phyloP scores from a whole-genome alignment of 192 early-diverging fungal species.

The Podila verticillata region DNA sequence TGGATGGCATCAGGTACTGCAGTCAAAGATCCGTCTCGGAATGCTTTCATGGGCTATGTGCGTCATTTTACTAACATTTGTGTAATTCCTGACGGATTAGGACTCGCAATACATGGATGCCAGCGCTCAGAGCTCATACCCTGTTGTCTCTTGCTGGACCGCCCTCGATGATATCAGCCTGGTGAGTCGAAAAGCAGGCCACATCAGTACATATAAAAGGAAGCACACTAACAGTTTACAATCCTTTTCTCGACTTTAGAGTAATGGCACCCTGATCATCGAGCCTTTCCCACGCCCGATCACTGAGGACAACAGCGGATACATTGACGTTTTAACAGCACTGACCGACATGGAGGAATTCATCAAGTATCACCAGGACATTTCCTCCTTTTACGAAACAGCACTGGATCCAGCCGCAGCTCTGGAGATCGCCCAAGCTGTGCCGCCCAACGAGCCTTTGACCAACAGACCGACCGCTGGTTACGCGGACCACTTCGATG shows the following conservation, averaged over 20 bases:
- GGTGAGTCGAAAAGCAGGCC: background rate
- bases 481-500: background rate
- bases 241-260: background rate
- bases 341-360: background rate
- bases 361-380: constrained; percentile 11
- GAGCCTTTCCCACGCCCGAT: constrained; percentile 30
- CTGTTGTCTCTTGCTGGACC: constrained; percentile 39
- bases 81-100: background rate
- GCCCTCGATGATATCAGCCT: constrained; percentile 41
- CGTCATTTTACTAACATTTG: too few species aligned
- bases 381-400: constrained; percentile 13
- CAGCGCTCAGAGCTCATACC: constrained; percentile 7
- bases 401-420: background rate
- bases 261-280: constrained; percentile 33
- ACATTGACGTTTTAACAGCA: background rate
- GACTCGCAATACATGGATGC: constrained; percentile 44
- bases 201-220: too few species aligned
- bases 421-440: background rate
- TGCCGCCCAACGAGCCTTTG: background rate
- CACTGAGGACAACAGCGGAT: background rate
- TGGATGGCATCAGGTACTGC: constrained; percentile 44
- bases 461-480: background rate
- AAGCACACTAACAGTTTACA: too few species aligned
- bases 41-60: too few species aligned
- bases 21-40: background rate